phyloP scores from a whole-genome alignment of 257 asterid species.

The Solanum bulbocastanum region DNA sequence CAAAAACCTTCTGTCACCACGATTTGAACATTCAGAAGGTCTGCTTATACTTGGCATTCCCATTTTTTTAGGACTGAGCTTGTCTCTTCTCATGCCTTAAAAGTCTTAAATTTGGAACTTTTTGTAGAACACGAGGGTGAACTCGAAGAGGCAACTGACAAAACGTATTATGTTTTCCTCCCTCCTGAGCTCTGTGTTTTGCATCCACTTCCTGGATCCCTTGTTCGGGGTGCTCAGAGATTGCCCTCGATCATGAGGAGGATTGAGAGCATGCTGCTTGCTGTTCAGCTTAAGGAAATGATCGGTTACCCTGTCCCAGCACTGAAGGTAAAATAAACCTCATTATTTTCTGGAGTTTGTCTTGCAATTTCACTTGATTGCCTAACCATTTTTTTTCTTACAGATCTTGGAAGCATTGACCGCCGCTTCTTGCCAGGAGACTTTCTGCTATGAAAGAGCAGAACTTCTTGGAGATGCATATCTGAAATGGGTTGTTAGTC shows the following conservation, averaged over 20 bases:
- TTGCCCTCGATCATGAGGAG: constrained; percentile 95
- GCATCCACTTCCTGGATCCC: constrained; percentile 89
- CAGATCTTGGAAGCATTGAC: constrained; percentile 95
- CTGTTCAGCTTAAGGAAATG: constrained; percentile 78
- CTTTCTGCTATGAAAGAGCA: constrained; percentile 91
- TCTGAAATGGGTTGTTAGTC: constrained; percentile 96
- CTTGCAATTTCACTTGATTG: constrained; percentile 6
- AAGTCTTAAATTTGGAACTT: constrained; percentile 4
- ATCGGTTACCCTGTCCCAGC: constrained; percentile 72
- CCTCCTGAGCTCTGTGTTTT: constrained; percentile 95
- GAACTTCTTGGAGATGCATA: constrained; percentile 98
- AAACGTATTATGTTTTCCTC: constrained; percentile 90
- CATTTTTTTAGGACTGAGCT: background rate
- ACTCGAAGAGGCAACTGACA: constrained; percentile 66
- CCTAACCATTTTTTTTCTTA: background rate
- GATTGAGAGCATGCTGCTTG: constrained; percentile 91
- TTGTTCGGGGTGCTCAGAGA: constrained; percentile 95
- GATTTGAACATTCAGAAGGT: constrained; percentile 92
- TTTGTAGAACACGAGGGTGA: constrained; percentile 49
- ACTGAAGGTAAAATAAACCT: constrained; percentile 41
- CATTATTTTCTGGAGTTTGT: background rate
- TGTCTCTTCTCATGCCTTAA: background rate
- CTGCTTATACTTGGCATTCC: constrained; percentile 7
- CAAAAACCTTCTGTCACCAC: constrained; percentile 92
- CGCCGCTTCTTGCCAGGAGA: constrained; percentile 97